Evolutionary conservation across 352 stramenopile species (phyloP), one percentile per base, ranked within the genome.

Genomic region (Phytophthora syringae): DNA sequence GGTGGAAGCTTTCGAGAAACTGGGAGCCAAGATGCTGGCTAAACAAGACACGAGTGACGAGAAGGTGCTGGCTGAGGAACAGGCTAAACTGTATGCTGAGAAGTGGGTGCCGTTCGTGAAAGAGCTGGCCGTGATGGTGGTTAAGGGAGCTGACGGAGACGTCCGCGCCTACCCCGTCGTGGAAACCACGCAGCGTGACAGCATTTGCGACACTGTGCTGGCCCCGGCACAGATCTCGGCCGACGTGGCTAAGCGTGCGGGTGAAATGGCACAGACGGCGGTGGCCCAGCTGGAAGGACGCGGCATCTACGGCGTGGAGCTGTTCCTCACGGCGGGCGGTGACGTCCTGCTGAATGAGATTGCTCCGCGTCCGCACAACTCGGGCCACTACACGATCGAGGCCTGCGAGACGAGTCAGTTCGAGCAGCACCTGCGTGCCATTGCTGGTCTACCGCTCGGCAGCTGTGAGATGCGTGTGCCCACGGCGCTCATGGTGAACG

Each of bases 361-460:
- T 36, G 97, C 97, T 6, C 95, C 94, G 10, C 84, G 97, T 3
- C 97, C 97, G 25, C 97, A 99, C 82, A 99, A 99, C 81, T 99
- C 97, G n/a, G 97, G 97, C n/a, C 97, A 99, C 80, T 99, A 99
- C 80, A 99, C 97, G 39, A 98, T 99, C 74, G 97, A 99, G 77
- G 97, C 97, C 15, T 99, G 97, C 67, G 91, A 97, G 37, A 97
- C 95, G 5, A 93, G 96, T 76, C 97, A 99, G 80, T 99, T 99
- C 80, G 97, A 99, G 77, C 98, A 99, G 85, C 97, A 99, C 77
- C 64, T 99, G 56, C 89, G 97, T 53, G 96, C 91, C 13, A 86
- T 99, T 28, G 89, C 92, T 52, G 95, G 89, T 0, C 80, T 99
- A 49, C 95, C 95, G n/a, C 82, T 99, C 9, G 97, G 97, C 32